Conservation (phyloP, 164 flowering plant species). For the Houttuynia cordata region DNA sequence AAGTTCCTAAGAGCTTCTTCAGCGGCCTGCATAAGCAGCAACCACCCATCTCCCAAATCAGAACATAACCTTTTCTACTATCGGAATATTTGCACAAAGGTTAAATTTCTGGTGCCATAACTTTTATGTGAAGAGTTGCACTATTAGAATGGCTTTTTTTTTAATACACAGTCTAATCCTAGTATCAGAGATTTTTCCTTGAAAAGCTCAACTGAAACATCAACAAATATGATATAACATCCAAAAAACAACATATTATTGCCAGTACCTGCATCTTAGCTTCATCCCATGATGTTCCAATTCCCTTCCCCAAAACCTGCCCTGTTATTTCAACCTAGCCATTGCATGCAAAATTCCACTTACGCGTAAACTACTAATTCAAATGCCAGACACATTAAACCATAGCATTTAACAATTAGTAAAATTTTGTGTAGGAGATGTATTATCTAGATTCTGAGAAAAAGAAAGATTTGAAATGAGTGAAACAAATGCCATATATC, state of each 20-base stretch:
- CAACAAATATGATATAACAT: background rate
- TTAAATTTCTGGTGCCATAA: too few species aligned
- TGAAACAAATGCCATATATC: too few species aligned
- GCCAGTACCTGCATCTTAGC: conserved; percentile 66
- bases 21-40: conserved; percentile 51
- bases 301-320: conserved; percentile 63
- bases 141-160: too few species aligned
- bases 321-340: conserved; percentile 78
- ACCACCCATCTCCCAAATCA: background rate
- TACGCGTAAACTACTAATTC: background rate
- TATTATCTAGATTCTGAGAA: too few species aligned
- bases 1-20: conserved; percentile 61
- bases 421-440: too few species aligned
- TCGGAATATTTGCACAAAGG: background rate
- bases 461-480: too few species aligned
- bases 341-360: background rate
- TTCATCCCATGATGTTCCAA: conserved; percentile 75
- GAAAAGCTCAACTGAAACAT: background rate
- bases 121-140: background rate
- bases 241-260: background rate
- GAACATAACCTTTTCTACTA: background rate
- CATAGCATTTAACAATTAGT: too few species aligned
- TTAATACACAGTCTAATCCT: background rate
- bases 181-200: background rate
- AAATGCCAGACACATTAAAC: background rate